Base-by-base conservation (phyloP, 2,329 filamentous ascomycete genomes). In the Monosporascus sp. region DNA sequence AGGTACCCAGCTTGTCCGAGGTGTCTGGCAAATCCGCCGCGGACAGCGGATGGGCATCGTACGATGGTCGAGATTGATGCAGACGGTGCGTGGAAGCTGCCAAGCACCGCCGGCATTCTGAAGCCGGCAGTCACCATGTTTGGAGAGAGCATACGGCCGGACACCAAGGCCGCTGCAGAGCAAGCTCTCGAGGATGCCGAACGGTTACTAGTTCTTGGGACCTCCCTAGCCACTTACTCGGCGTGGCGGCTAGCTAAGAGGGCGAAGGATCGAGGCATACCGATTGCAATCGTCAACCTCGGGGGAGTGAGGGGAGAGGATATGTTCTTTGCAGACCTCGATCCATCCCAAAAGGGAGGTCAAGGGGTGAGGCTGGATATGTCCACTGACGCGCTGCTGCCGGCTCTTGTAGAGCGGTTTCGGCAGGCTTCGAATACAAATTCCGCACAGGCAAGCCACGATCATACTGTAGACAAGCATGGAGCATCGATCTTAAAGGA, bases 111-210 rank as follows among this genome's bases (percentile, higher is more conserved):
- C 0, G 94, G 93, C 2, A 83, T 97, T 38, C 70, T 99, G 52
- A 97, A 97, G 66, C 94, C 94, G 3, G 89, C 89, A 1, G 92
- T 99, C 2, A 85, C 92, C 62, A 97, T 97, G 90, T 97, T 97
- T 68, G 94, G 94, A 17, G 94, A 97, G 71, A 92, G 84, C 55
- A 96, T 97, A 48, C 76, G 82, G 0, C 70, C 72, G 1, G 64
- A 72, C 1, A 85, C 92, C 37, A 97, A 95, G 68, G 69, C 74
- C 1, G 84, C 84, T 0, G 93, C 92, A 1, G 92, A 97, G 65
- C 73, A 83, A 27, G 88, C 88, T 14, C 83, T 97, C 48, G 89
- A 97, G 63, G 79, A 80, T 27, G 88, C 90, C 1, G 84, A 84
- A 6, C 82, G 83, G 54, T 71, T 97, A 37, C 75, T 97, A 22